Base-by-base conservation (phyloP, 306 rosid species). In the Casuarina equisetifolia region DNA sequence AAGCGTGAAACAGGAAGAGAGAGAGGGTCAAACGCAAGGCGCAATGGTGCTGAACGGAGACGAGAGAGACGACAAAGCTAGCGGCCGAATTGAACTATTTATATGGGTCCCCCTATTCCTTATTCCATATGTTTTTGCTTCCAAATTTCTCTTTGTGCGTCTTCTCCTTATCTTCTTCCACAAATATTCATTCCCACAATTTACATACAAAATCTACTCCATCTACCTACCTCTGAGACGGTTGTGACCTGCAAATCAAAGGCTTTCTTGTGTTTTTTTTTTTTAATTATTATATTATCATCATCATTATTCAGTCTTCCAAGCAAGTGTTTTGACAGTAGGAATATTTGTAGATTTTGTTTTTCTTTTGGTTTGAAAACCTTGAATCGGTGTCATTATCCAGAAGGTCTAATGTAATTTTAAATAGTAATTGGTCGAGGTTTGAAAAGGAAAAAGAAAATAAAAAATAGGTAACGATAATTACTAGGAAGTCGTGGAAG, bases 21-120 rank as follows among this genome's bases (percentile, higher is more conserved):
- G n/a, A 63, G 59, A 69, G 86, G 73, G 90, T 77, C 91, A 87
- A 86, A 86, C 76, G 76, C 78, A 82, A 69, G 80, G 77, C 83
- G 78, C 88, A 88, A 78, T 84, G 93, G 84, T 74, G 93, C 80
- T 73, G 96, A 79, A 89, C 92, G 93, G 88, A 85, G 92, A 84
- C 94, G 88, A 87, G 69, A 75, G 91, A 91, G 90, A 91, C 94
- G 99, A 95, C 97, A 91, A 91, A 91, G 85, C 89, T 71, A 87
- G 91, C 96, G 91, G 96, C 92, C 88, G 89, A 85, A 82, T 87
- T 86, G 73, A 83, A 89, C 97, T 88, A 87, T 91, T 78, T 36
- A 82, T 3, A 50, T 38, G 88, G 93, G 93, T 57, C 89, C 96
- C 77, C 77, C 83, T 36, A 2, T 68, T 70, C 77, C 55, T 25